Evolutionary conservation across 345 rosid species (phyloP), one percentile per base, ranked within the genome.

Genomic region (Arabis hirsuta): DNA sequence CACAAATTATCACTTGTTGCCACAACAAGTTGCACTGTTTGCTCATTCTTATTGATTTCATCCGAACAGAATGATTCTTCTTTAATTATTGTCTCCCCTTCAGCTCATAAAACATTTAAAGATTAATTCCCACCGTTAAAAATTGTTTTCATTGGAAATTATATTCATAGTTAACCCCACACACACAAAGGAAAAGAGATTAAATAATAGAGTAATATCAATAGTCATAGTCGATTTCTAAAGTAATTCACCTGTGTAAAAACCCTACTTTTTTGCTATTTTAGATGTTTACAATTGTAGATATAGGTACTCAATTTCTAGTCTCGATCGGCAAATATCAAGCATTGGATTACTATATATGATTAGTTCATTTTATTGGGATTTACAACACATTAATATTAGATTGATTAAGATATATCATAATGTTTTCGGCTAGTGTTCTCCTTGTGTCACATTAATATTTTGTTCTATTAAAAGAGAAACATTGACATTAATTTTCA

Each of bases 21-120:
- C 27, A 36, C 48, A 69, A 38, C 58, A 70, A 48, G 60, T 50
- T 60, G 53, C 14, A 60, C 52, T 59, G 36, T 60, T 63, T 63
- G 31, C 50, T 38, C 20, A 55, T 68, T 32, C 46, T 55, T 44
- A 31, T 12, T 61, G 34, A 31, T 43, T 52, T 22, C 44, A 56
- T 46, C 44, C 22, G 39, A 19, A 43, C 36, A 3, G 2, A 36
- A 58, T 16, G 51, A 70, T 16, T 52, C 6, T 20, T 65, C 46
- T 26, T 38, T 20, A 16, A 61, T 41, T n/a, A 44, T 12, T 43
- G 16, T 63, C 57, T 48, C 48, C 52, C 48, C 39, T 14, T 24
- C 57, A 65, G 22, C 57, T 22, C 47, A n/a, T 47, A 31, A 54
- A 44, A 31, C 45, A 55, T 19, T 44, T 31, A 9, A 44, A 55